These are phyloP conservation scores for Ettlia oleoabundans DNA, from an alignment of 139 green algal species.

Conservation along the genomic window DNA sequence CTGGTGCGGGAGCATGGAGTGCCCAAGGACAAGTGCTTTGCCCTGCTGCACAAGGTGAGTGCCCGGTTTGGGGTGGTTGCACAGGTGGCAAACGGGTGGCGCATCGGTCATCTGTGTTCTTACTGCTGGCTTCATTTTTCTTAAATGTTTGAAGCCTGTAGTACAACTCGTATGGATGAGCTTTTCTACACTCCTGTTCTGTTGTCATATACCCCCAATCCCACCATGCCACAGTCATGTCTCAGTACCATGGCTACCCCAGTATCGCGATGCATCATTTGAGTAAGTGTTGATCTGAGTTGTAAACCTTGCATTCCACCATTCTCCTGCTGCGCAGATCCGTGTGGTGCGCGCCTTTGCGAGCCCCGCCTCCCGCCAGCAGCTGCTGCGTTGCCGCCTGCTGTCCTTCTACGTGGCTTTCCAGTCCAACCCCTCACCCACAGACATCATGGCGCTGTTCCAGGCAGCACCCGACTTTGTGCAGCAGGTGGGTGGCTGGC, in stretches of 20 bases:
- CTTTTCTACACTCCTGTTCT: too few species aligned
- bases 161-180: too few species aligned
- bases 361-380: constrained; percentile 30
- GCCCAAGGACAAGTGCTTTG: constrained; percentile 66
- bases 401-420: constrained; percentile 83
- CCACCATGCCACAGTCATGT: too few species aligned
- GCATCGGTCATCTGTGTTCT: too few species aligned
- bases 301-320: background rate
- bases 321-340: constrained; percentile 45
- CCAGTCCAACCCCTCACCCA: constrained; percentile 63
- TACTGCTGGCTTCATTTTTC: too few species aligned
- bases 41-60: constrained; percentile 73
- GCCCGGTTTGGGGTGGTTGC: too few species aligned
- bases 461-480: constrained; percentile 78
- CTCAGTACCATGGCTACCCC: too few species aligned
- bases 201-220: too few species aligned
- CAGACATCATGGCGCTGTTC: constrained; percentile 73
- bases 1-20: constrained; percentile 75
- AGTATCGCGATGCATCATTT: too few species aligned
- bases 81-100: too few species aligned
- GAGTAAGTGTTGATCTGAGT: too few species aligned
- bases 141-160: too few species aligned
- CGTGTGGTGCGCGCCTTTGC: constrained; percentile 63
- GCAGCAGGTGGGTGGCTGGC: background rate
- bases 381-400: constrained; percentile 72